These are phyloP conservation scores for Aspergillus uvarum DNA, from an alignment of 2,329 filamentous ascomycete species.

Conservation along the genomic window DNA sequence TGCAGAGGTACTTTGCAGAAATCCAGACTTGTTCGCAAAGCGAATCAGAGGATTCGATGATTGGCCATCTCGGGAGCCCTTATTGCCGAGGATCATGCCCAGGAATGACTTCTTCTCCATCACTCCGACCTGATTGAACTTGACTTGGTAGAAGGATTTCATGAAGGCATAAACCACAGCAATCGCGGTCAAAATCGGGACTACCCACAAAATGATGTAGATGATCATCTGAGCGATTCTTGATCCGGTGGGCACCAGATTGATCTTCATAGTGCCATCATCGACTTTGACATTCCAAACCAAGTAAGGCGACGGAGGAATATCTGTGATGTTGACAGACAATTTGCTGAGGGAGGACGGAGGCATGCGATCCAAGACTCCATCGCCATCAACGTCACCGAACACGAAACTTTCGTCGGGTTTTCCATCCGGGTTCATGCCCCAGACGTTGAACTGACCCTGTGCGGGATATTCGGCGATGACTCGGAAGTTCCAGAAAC, in stretches of 20 bases:
- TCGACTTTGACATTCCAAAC: constrained; percentile 57
- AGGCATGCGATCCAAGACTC: constrained; percentile 61
- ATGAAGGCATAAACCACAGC: constrained; percentile 58
- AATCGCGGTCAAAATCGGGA: constrained; percentile 54
- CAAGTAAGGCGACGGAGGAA: constrained; percentile 55
- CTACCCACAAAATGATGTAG: constrained; percentile 54
- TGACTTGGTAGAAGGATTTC: constrained; percentile 63
- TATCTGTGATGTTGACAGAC: constrained; percentile 59
- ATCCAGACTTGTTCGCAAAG: constrained; percentile 36
- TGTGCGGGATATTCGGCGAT: constrained; percentile 64
- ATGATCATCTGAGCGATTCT: constrained; percentile 55
- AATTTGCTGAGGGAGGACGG: constrained; percentile 57
- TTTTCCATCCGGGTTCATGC: constrained; percentile 62
- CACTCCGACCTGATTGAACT: constrained; percentile 60
- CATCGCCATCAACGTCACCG: constrained; percentile 62
- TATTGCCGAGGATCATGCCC: constrained; percentile 36
- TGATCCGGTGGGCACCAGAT: constrained; percentile 55
- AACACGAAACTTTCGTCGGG: constrained; percentile 61
- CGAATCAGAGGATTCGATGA: constrained; percentile 36
- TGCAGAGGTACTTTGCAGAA: constrained; percentile 38
- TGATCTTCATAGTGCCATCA: constrained; percentile 55
- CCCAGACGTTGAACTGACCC: constrained; percentile 66
- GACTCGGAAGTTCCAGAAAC: constrained; percentile 59
- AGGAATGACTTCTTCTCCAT: constrained; percentile 49
- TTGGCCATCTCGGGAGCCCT: constrained; percentile 34